Evolutionary conservation across 208 protist genomes (phyloP).

Genomic region (Leishmania gerbilli): DNA sequence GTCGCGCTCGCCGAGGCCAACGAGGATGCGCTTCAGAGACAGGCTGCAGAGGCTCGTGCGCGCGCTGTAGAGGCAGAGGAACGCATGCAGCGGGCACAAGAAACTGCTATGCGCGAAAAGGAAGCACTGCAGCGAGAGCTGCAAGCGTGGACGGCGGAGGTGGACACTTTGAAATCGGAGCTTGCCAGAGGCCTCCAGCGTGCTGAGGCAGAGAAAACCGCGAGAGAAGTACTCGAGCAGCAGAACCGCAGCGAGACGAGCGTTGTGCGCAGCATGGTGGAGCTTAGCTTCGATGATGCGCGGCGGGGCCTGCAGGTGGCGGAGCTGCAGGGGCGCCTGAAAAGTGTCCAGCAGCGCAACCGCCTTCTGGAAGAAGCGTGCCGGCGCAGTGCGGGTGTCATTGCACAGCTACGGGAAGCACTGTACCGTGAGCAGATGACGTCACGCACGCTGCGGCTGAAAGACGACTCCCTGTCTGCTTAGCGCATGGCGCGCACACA

Average conservation of each 20-base stretch:
- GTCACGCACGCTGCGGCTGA: slow-evolving; percentile 18
- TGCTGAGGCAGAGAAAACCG: slow-evolving; percentile 16
- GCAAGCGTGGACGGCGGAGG: slow-evolving; percentile 24
- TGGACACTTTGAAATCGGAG: slow-evolving; percentile 20
- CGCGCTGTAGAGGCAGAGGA: slow-evolving; percentile 14
- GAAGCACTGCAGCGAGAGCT: slow-evolving; percentile 21
- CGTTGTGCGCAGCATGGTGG: slow-evolving; percentile 20
- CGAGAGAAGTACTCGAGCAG: slow-evolving; percentile 20
- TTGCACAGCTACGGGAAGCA: slow-evolving; percentile 64
- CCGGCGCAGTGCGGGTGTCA: slow-evolving; percentile 52
- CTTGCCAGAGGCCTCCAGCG: background rate
- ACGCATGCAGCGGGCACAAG: slow-evolving; percentile 6
- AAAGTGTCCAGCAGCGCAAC: slow-evolving; percentile 35
- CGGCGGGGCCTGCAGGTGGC: slow-evolving; percentile 11
- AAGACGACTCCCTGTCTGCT: background rate
- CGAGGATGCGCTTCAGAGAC: slow-evolving; percentile 1
- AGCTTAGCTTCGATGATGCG: slow-evolving; percentile 25
- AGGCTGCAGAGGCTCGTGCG: background rate
- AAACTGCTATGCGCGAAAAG: slow-evolving; percentile 25
- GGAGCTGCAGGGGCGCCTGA: slow-evolving; percentile 10
- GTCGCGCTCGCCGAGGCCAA: slow-evolving; percentile 14
- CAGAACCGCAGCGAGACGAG: slow-evolving; percentile 20
- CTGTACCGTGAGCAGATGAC: slow-evolving; percentile 39
- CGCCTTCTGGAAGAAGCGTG: slow-evolving; percentile 55
- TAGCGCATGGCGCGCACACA: background rate